Evolutionary conservation across 495 filamentous ascomycete species (phyloP), one percentile per base, ranked within the genome.

Genomic region (Daldinia vernicosa): DNA sequence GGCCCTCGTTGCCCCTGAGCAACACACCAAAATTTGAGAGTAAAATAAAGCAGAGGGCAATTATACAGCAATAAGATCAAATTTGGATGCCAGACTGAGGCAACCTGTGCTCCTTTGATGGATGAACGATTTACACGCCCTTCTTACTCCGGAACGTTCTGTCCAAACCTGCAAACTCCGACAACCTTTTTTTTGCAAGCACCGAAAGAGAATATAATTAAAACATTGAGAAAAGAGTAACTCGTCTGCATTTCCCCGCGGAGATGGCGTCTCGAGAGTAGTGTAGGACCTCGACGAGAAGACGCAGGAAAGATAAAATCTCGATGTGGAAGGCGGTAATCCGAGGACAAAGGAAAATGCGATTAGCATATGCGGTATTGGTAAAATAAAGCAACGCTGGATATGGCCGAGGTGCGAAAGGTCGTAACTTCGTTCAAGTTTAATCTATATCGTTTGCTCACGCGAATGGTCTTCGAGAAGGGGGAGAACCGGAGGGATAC

Each of bases 91-190:
- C 69, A 11, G n/a, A 52, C 45, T 35, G 43, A 66, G 63, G 62
- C 66, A 70, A 63, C 66, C 51, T 53, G 35, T 35, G 67, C 60
- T 67, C 39, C 60, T 37, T 56, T n/a, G 32, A 22, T 27, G 50
- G 55, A 43, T 43, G 54, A 68, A 66, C 37, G 61, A 56, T 52
- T 28, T 37, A 64, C 65, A 47, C 64, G 60, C 67, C 65, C 60
- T 66, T 33, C 70, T 24, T 68, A 70, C 65, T 74, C 75, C 63
- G 66, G 73, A 60, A 66, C 68, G 51, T 45, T 63, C 60, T 76
- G 68, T 74, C 75, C 74, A 72, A 74, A 51, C 74, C 74, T n/a
- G 12, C 51, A 43, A 75, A 77, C 75, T 70, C 75, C 75, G 68
- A 58, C 55, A 58, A 54, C 66, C 71, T 17, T 19, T 32, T 66